These are phyloP conservation scores for Colletotrichum echinochloae DNA, from an alignment of 2,329 filamentous ascomycete genomes.

Conservation along the genomic window DNA sequence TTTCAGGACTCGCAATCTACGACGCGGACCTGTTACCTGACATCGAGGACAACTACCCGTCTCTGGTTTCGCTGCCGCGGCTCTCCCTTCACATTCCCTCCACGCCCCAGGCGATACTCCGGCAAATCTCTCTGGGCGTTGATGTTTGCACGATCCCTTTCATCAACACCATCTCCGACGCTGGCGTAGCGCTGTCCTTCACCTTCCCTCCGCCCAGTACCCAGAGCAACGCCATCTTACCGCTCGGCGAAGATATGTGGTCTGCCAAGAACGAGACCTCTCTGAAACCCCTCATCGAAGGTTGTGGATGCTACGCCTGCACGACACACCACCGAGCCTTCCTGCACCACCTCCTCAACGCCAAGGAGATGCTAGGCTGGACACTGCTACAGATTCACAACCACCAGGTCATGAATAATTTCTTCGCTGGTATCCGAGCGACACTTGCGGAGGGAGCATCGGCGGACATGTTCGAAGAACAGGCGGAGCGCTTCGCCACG, in stretches of 20 bases:
- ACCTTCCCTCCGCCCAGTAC: slow-evolving; percentile 67
- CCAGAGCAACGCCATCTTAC: slow-evolving; percentile 44
- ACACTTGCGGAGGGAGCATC: slow-evolving; percentile 69
- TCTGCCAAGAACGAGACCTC: slow-evolving; percentile 69
- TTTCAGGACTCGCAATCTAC: slow-evolving; percentile 84
- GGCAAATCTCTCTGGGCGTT: slow-evolving; percentile 79
- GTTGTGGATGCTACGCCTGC: slow-evolving; percentile 87
- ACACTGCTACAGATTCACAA: slow-evolving; percentile 94
- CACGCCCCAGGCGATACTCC: slow-evolving; percentile 81
- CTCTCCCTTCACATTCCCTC: slow-evolving; percentile 78
- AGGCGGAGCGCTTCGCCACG: slow-evolving; percentile 55
- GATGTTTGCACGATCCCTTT: slow-evolving; percentile 86
- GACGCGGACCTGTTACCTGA: slow-evolving; percentile 76
- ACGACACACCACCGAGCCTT: slow-evolving; percentile 86
- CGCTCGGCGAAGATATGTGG: slow-evolving; percentile 87
- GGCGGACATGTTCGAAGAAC: slow-evolving; percentile 68
- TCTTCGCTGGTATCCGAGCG: slow-evolving; percentile 78
- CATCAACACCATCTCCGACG: slow-evolving; percentile 79
- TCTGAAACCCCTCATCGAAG: slow-evolving; percentile 69
- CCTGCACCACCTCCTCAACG: slow-evolving; percentile 85
- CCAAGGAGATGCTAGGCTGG: slow-evolving; percentile 98
- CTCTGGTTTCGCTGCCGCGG: slow-evolving; percentile 74
- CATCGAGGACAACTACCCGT: slow-evolving; percentile 66
- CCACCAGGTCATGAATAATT: slow-evolving; percentile 75
- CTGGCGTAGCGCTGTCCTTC: slow-evolving; percentile 87